Conservation (phyloP, 2,329 filamentous ascomycete species). For the Dothiorella sarmentorum region DNA sequence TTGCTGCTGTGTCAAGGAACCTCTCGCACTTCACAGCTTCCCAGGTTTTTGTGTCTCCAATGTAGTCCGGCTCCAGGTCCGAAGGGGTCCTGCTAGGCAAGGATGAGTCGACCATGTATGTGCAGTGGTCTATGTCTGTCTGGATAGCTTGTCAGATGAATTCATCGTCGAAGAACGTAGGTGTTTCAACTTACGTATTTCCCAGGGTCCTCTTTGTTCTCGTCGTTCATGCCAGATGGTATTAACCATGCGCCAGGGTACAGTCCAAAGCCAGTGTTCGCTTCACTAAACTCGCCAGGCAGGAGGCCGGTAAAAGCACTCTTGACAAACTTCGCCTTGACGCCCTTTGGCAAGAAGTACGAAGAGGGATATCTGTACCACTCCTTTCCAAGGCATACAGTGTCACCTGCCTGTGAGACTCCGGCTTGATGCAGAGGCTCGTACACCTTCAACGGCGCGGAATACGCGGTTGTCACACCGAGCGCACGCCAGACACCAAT, state of each 20-base stretch:
- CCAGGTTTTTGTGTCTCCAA: slow-evolving; percentile 72
- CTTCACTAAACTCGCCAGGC: slow-evolving; percentile 85
- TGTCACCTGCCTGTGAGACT: slow-evolving; percentile 60
- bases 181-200: slow-evolving; percentile 78
- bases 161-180: background rate
- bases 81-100: slow-evolving; percentile 62
- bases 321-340: slow-evolving; percentile 83
- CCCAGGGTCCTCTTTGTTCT: slow-evolving; percentile 77
- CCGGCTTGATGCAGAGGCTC: slow-evolving; percentile 58
- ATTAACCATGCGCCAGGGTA: slow-evolving; percentile 82
- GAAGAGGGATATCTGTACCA: slow-evolving; percentile 98
- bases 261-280: slow-evolving; percentile 63
- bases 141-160: slow-evolving; percentile 31
- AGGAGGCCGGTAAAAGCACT: slow-evolving; percentile 87
- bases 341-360: slow-evolving; percentile 79
- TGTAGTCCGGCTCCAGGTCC: slow-evolving; percentile 74
- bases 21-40: slow-evolving; percentile 68
- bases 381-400: slow-evolving; percentile 88
- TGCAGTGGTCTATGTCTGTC: slow-evolving; percentile 69
- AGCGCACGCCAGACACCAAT: slow-evolving; percentile 68
- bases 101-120: slow-evolving; percentile 83
- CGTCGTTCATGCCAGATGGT: slow-evolving; percentile 84
- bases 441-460: slow-evolving; percentile 72
- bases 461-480: slow-evolving; percentile 77
- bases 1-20: slow-evolving; percentile 78